A percentile compares a stretch with the other conserved stretches of the same genome.
Conservation (phyloP, 139 green algal species). For the Spirogloea muscicola region DNA sequence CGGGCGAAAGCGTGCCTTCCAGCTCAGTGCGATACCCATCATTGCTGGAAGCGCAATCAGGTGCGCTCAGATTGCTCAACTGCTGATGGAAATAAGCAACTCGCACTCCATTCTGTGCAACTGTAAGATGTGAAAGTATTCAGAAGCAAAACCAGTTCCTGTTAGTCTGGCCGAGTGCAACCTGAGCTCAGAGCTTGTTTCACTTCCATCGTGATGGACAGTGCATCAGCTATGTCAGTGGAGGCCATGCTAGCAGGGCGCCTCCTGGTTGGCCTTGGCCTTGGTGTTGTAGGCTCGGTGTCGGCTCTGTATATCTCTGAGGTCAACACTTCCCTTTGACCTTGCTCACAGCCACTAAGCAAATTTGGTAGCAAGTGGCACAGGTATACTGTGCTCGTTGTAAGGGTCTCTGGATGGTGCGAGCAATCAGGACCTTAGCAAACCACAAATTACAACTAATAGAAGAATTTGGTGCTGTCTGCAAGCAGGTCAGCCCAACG, state of each 20-base stretch:
- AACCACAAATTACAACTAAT: no score
- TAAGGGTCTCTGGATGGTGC: not conserved
- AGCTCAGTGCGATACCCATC: constrained; percentile 14
- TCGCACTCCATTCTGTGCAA: no score
- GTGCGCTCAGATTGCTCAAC: no score
- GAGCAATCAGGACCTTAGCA: no score
- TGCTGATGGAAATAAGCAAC: no score
- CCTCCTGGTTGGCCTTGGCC: constrained; percentile 5
- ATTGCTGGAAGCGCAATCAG: not conserved
- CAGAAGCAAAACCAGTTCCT: no score
- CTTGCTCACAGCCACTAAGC: not conserved
- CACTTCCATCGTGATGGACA: no score
- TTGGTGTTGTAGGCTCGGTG: not conserved
- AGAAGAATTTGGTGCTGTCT: not conserved
- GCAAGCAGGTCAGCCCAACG: constrained; percentile 2
- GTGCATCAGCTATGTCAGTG: constrained; percentile 4
- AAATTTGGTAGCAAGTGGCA: not conserved
- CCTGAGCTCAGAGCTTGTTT: no score
- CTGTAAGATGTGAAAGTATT: no score
- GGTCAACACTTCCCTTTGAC: not conserved
- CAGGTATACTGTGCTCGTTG: not conserved
- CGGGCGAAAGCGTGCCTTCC: constrained; percentile 3
- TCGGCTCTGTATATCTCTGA: constrained; percentile 22
- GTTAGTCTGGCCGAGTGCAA: no score
- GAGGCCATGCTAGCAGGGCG: not conserved